These are phyloP conservation scores for Erythrobasidium hasegawianum DNA, from an alignment of 1,284 basidiomycete genomes.

Conservation along the genomic window DNA sequence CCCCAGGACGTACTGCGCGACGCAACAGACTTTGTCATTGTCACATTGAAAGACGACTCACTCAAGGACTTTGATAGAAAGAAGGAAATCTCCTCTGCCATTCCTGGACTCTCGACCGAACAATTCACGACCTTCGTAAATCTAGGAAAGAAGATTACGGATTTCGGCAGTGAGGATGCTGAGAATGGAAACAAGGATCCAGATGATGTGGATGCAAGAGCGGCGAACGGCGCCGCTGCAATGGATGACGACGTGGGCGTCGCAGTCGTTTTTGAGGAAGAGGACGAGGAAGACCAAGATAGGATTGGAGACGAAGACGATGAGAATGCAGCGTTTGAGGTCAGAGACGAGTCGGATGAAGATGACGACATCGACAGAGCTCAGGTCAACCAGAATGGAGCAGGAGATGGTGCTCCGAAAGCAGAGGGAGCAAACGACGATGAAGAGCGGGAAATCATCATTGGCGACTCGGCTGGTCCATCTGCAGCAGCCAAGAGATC, in stretches of 20 bases:
- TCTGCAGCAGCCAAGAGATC: slow-evolving; percentile 53
- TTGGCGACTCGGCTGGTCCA: slow-evolving; percentile 58
- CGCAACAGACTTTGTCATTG: slow-evolving; percentile 85
- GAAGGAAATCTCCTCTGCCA: slow-evolving; percentile 80
- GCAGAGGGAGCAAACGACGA: slow-evolving; percentile 53
- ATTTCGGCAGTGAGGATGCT: slow-evolving; percentile 82
- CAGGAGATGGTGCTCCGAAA: slow-evolving; percentile 44
- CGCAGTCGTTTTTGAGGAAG: slow-evolving; percentile 93
- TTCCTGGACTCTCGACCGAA: slow-evolving; percentile 69
- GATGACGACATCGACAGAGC: slow-evolving; percentile 55
- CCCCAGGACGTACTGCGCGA: slow-evolving; percentile 92
- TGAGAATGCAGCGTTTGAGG: slow-evolving; percentile 58
- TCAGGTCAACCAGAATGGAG: slow-evolving; percentile 35
- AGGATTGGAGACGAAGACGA: slow-evolving; percentile 65
- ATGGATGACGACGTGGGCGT: slow-evolving; percentile 79
- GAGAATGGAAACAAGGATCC: slow-evolving; percentile 58
- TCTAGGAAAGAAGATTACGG: slow-evolving; percentile 92
- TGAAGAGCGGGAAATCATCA: slow-evolving; percentile 57
- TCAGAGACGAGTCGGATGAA: slow-evolving; percentile 56
- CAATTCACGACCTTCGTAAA: slow-evolving; percentile 79
- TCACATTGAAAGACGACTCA: slow-evolving; percentile 82
- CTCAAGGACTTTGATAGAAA: slow-evolving; percentile 98
- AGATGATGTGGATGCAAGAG: slow-evolving; percentile 18
- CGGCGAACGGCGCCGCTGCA: slow-evolving; percentile 52
- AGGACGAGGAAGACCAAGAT: slow-evolving; percentile 71